phyloP scores from a whole-genome alignment of 768 basidiomycete genomes.

The Mycena leptocephala region DNA sequence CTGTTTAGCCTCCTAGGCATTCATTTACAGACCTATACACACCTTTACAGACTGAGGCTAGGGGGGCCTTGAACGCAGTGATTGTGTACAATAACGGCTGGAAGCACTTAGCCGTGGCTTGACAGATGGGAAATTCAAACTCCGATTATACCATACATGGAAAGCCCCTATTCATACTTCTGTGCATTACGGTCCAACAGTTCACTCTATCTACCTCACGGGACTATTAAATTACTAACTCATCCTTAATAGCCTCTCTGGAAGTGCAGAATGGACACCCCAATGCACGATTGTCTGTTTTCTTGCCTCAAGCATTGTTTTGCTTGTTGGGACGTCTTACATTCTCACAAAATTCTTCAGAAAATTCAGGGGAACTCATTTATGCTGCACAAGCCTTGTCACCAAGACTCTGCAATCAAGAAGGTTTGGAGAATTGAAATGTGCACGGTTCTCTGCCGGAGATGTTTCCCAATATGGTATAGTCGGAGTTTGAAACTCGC shows the following conservation, averaged over 20 bases:
- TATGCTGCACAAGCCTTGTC: not conserved
- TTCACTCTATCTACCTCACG: not conserved
- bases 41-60: too few species aligned
- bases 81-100: too few species aligned
- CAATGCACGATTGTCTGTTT: not conserved
- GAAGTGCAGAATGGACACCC: not conserved
- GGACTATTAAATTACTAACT: not conserved
- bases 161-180: not conserved
- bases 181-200: not conserved
- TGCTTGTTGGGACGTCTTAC: not conserved
- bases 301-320: not conserved
- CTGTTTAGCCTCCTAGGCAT: too few species aligned
- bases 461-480: not conserved
- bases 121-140: not conserved
- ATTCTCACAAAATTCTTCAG: not conserved
- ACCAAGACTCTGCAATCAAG: not conserved
- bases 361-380: not conserved
- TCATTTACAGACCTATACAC: too few species aligned
- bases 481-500: not conserved
- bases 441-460: not conserved
- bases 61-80: too few species aligned
- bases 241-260: not conserved
- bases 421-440: not conserved
- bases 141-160: not conserved
- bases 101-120: not conserved